These are phyloP conservation scores for Colletotrichum musicola DNA, from an alignment of 2,329 filamentous ascomycete species.

Conservation along the genomic window DNA sequence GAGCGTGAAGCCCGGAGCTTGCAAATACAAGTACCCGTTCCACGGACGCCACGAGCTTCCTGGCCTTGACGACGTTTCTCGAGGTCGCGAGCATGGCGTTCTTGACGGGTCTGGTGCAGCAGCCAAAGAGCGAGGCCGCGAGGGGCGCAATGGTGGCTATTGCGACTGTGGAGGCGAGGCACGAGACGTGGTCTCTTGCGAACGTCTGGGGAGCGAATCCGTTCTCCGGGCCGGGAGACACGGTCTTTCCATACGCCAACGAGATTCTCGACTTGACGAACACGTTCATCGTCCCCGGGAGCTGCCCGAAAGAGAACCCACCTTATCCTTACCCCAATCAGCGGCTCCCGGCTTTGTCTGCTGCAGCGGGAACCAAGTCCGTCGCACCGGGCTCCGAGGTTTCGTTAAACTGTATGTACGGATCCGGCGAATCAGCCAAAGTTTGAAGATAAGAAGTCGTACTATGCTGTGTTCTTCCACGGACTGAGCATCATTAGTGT, in stretches of 20 bases:
- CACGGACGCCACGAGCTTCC: background rate
- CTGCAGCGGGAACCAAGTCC: background rate
- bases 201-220: conserved; percentile 40
- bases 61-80: conserved; percentile 49
- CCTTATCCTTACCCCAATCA: background rate
- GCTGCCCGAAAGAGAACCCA: background rate
- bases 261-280: conserved; percentile 5
- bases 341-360: background rate
- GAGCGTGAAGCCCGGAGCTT: conserved; percentile 52
- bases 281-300: background rate
- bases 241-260: background rate
- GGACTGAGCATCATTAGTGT: background rate
- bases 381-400: background rate
- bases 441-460: background rate
- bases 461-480: conserved; percentile 6
- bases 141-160: conserved; percentile 52
- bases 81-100: conserved; percentile 56
- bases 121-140: conserved; percentile 48
- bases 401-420: background rate
- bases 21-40: conserved; percentile 6
- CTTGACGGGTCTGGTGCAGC: conserved; percentile 51
- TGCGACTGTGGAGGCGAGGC: conserved; percentile 53
- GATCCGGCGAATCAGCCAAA: background rate
- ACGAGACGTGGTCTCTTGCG: conserved; percentile 56
- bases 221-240: conserved; percentile 7